A percentile compares a stretch with the other conserved stretches of the same genome.
Conservation (phyloP, 78 protist genomes). For the Ministeria vibrans region DNA sequence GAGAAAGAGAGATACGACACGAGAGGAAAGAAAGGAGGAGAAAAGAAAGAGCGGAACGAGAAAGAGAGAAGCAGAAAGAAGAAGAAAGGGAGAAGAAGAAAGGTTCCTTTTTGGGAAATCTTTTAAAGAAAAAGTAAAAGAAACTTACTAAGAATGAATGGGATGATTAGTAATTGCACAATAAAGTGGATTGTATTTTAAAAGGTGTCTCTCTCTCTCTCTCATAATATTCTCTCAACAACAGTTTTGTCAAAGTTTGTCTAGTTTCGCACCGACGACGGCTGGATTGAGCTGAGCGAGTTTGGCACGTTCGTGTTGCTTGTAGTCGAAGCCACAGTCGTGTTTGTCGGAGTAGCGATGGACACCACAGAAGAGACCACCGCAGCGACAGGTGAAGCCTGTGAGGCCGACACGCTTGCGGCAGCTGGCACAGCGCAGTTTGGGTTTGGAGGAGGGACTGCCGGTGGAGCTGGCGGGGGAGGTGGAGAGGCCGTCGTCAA, state of each 20-base stretch:
- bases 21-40: background rate
- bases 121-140: too few species aligned
- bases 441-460: too few species aligned
- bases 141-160: too few species aligned
- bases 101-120: background rate
- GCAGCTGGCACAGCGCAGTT: slow-evolving; percentile 54
- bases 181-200: too few species aligned
- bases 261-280: slow-evolving; percentile 45
- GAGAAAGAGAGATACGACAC: background rate
- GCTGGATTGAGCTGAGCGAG: slow-evolving; percentile 57
- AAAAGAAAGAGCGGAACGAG: background rate
- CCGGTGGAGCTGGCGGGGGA: too few species aligned
- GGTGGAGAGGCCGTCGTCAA: too few species aligned
- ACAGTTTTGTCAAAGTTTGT: too few species aligned
- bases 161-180: too few species aligned
- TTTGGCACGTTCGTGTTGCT: slow-evolving; percentile 45
- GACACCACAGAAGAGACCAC: slow-evolving; percentile 48
- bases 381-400: slow-evolving; percentile 72
- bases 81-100: background rate
- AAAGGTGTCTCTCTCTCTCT: too few species aligned
- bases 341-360: slow-evolving; percentile 69
- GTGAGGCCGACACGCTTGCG: slow-evolving; percentile 62
- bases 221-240: too few species aligned
- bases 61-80: too few species aligned
- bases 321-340: slow-evolving; percentile 66